Evolutionary conservation across 1,139 yeast species (phyloP).

Genomic region (Suhomyces guaymorum): DNA sequence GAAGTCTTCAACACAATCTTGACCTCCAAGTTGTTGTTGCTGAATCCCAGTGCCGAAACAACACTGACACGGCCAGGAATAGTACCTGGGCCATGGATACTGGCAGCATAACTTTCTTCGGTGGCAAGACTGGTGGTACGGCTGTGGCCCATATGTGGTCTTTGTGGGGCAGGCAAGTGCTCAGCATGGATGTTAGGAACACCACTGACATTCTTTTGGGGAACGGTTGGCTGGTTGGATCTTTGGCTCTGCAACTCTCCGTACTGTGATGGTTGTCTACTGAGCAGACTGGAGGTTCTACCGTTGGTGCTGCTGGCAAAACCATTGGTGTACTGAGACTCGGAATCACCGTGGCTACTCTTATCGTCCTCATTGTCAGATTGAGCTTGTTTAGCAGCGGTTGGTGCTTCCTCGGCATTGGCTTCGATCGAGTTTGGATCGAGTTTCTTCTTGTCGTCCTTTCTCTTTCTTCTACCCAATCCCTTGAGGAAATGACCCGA

Average conservation of each 20-base stretch:
- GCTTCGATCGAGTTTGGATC: slow-evolving; percentile 15
- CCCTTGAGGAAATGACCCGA: slow-evolving; percentile 46
- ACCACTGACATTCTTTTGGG: slow-evolving; percentile 20
- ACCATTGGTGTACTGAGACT: slow-evolving; percentile 5
- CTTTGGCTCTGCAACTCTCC: slow-evolving; percentile 26
- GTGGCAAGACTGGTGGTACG: slow-evolving; percentile 31
- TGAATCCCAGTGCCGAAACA: slow-evolving; percentile 41
- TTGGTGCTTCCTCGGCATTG: slow-evolving; percentile 12
- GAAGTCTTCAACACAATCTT: slow-evolving; percentile 54
- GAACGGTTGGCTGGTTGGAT: slow-evolving; percentile 19
- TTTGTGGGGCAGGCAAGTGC: slow-evolving; percentile 44
- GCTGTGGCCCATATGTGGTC: slow-evolving; percentile 27
- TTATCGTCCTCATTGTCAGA: slow-evolving; percentile 8
- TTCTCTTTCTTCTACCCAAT: slow-evolving; percentile 29
- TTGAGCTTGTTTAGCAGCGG: slow-evolving; percentile 13
- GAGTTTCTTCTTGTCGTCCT: slow-evolving; percentile 17
- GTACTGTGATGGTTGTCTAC: slow-evolving; percentile 8
- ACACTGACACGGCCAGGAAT: slow-evolving; percentile 58
- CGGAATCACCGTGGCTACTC: slow-evolving; percentile 1
- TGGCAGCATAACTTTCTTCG: slow-evolving; percentile 39
- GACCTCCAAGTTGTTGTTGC: slow-evolving; percentile 42
- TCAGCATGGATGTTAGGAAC: slow-evolving; percentile 41
- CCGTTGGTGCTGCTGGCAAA: slow-evolving; percentile 3
- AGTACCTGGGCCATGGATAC: slow-evolving; percentile 33
- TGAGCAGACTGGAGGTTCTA: slow-evolving; percentile 6